Percentiles rank a stretch among this genome's conserved stretches.
These are phyloP conservation scores for Pinus albicaulis DNA, from an alignment of 75 land plant species.

Conservation along the genomic window DNA sequence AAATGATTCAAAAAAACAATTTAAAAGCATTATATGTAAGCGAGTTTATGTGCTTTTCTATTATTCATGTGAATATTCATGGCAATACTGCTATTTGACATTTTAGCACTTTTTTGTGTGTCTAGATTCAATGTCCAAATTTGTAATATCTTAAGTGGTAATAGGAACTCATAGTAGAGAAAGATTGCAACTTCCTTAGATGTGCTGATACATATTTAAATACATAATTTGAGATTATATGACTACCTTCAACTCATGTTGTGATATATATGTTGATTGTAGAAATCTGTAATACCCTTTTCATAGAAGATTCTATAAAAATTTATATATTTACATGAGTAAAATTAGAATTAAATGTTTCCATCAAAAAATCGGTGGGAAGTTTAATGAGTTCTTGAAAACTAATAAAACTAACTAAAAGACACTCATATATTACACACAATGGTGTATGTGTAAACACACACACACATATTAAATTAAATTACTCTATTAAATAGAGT, in stretches of 20 bases:
- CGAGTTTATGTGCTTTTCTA: background rate
- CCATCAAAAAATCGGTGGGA: too few species aligned
- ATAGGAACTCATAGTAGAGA: background rate
- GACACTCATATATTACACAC: too few species aligned
- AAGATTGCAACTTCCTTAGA: background rate
- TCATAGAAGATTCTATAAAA: too few species aligned
- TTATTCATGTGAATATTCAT: background rate
- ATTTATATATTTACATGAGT: too few species aligned
- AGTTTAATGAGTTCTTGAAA: too few species aligned
- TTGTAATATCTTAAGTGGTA: background rate
- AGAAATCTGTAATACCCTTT: background rate
- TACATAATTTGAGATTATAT: background rate
- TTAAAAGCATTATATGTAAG: background rate
- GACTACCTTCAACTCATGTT: background rate
- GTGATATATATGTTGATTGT: background rate
- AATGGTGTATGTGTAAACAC: too few species aligned
- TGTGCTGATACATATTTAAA: slow-evolving; percentile 4
- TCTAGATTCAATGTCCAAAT: background rate
- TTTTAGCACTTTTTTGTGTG: background rate
- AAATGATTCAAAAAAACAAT: background rate
- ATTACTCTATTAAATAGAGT: too few species aligned
- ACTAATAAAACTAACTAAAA: too few species aligned
- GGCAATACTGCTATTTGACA: background rate
- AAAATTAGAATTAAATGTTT: too few species aligned
- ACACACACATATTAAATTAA: too few species aligned